Evolutionary conservation across 768 basidiomycete species (phyloP), one percentile per base, ranked within the genome.

Genomic region (Hypholoma fasciculare): DNA sequence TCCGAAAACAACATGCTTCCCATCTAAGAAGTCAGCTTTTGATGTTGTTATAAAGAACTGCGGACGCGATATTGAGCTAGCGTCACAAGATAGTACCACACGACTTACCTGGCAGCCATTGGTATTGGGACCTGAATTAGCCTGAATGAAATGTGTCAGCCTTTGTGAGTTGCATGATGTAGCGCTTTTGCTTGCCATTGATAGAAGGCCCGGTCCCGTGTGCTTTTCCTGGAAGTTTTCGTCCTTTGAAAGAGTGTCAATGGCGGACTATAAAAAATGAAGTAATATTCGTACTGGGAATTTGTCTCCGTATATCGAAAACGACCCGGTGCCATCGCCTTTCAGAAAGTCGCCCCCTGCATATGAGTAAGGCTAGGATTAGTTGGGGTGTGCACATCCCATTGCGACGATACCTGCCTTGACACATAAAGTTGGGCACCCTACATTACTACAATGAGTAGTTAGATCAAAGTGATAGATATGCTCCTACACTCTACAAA

Each of bases 31-130:
- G 61, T 96, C 93, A 62, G 96, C 96, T 64, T 92, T 90, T 8
- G 87, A 92, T 1, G 93, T 95, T 0, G 97, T 99, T 69, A 99
- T 88, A 80, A 99, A 99, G 79, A 98, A 99, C 85, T 96, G 69
- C 2, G 37, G 9, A n/a, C 48, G 34, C 7, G 36, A 34, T 37
- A 26, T 34, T n/a, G 23, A 16, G 39, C 37, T n/a, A 16, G 50
- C 37, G 11, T 23, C 7, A 34, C 39, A 7, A 16, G 51, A 39
- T 50, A n/a, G 42, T 19, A 38, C 36, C 4, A 42, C 38, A 23
- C 43, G 34, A 65, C 75, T 36, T 59, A 85, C 85, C 73, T 94
- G 94, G 71, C 93, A 96, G 2, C 96, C 96, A 62, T 98, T 98
- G 13, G 94, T 96, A 67, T 93, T 89, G 2, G 90, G 84, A 5